A percentile compares a stretch with the other conserved stretches of the same genome.
Conservation (phyloP, 176 grass and related monocot genomes). For the Saccharum spontaneum region DNA sequence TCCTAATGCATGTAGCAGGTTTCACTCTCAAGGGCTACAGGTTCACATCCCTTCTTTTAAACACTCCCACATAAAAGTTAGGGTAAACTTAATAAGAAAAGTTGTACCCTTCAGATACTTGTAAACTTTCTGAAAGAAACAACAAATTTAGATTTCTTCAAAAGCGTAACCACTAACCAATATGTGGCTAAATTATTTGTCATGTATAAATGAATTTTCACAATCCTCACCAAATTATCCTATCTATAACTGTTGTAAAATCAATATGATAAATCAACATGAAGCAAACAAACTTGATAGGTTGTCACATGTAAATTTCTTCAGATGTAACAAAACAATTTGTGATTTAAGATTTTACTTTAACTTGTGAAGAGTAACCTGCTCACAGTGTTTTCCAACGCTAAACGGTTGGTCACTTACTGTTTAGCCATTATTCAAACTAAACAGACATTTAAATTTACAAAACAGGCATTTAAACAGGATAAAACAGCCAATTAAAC, state of each 20-base stretch:
- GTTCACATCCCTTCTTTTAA: not conserved
- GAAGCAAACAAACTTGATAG: slow-evolving; percentile 3
- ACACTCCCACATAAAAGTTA: not conserved
- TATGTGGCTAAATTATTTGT: not conserved
- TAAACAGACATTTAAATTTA: not conserved
- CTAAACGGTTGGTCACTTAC: not conserved
- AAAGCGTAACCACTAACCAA: not conserved
- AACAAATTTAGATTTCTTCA: slow-evolving; percentile 2
- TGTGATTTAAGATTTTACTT: not conserved
- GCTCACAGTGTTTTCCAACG: not conserved
- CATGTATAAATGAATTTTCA: not conserved
- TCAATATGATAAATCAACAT: not conserved
- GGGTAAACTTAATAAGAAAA: not conserved
- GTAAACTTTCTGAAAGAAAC: slow-evolving; percentile 8
- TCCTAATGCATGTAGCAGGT: not conserved
- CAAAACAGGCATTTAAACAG: not conserved
- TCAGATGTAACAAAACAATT: slow-evolving; percentile 20
- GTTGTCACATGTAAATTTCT: not conserved
- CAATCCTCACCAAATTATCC: not conserved
- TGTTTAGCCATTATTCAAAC: not conserved
- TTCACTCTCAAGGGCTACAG: not conserved
- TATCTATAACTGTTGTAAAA: not conserved
- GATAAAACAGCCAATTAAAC: not conserved
- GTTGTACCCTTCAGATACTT: not conserved
- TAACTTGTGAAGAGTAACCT: not conserved